Percentiles rank a stretch among this genome's conserved stretches.
Conservation (phyloP, 2,329 filamentous ascomycete species). For the Aspergillus thermomutatus region DNA sequence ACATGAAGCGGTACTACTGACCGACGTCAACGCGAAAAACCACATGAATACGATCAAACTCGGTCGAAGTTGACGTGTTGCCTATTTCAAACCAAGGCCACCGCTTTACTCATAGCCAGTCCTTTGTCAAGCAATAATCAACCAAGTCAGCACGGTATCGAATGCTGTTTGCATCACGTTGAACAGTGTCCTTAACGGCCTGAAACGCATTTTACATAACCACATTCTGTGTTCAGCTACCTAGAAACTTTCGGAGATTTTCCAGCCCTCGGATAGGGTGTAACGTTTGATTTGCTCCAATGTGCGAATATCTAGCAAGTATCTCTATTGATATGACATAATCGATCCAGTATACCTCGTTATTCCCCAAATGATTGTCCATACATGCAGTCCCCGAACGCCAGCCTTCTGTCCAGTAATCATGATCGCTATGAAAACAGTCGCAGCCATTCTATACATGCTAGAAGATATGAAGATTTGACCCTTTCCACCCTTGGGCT, state of each 20-base stretch:
- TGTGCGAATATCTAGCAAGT: not conserved
- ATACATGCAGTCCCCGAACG: not conserved
- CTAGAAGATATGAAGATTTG: conserved; percentile 74
- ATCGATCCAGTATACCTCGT: not conserved
- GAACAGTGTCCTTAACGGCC: too few species aligned
- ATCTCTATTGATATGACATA: not conserved
- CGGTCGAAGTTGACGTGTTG: too few species aligned
- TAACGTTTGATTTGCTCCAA: not conserved
- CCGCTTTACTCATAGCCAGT: too few species aligned
- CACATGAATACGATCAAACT: not conserved
- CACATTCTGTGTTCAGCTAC: not conserved
- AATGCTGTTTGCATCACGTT: too few species aligned
- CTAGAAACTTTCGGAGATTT: not conserved
- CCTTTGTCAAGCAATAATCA: too few species aligned
- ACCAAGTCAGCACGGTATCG: too few species aligned
- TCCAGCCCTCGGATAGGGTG: not conserved
- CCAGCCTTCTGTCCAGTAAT: not conserved
- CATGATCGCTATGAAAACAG: not conserved
- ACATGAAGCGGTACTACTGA: conserved; percentile 67
- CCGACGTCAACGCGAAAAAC: not conserved
- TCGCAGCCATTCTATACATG: not conserved
- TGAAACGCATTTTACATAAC: not conserved
- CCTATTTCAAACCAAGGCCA: too few species aligned
- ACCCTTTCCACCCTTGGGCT: conserved; percentile 67
- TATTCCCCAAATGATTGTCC: not conserved